These are phyloP conservation scores for Penicillium sp. DNA, from an alignment of 2,329 filamentous ascomycete species.

Conservation along the genomic window DNA sequence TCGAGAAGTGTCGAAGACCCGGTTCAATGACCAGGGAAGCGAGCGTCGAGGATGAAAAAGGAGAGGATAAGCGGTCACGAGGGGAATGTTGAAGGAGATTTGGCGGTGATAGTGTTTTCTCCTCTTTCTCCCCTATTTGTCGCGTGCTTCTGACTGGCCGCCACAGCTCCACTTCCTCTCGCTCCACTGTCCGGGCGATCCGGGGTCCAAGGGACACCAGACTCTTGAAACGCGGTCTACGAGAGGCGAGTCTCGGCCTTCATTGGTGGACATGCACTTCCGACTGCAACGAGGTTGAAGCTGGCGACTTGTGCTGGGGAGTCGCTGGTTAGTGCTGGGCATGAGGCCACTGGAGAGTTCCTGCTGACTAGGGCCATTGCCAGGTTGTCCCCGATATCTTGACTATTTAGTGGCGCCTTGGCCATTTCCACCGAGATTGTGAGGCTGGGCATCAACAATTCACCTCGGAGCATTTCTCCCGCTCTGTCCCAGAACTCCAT, in stretches of 20 bases:
- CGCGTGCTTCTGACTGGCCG: conserved; percentile 12
- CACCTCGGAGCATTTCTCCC: no score
- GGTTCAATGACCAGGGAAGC: conserved; percentile 2
- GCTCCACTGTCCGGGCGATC: conserved; percentile 23
- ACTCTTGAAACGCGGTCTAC: neutral
- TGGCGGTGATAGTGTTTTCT: conserved; percentile 1
- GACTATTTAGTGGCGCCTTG: neutral
- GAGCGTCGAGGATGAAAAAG: neutral
- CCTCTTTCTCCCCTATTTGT: neutral
- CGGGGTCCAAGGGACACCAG: conserved; percentile 14
- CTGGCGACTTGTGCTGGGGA: no score
- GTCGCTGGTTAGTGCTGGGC: neutral
- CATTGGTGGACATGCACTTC: no score
- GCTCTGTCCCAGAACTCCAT: conserved; percentile 3
- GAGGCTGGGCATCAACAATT: no score
- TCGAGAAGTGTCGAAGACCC: no score
- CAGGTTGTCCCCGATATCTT: no score
- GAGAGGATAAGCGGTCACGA: conserved; percentile 6
- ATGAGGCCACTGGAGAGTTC: no score
- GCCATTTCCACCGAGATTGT: neutral
- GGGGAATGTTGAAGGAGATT: conserved; percentile 3
- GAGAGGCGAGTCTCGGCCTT: no score
- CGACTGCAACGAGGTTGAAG: no score
- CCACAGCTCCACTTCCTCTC: conserved; percentile 12
- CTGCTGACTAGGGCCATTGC: no score